phyloP scores from a whole-genome alignment of 768 basidiomycete species.

The Podaxis sp. region DNA sequence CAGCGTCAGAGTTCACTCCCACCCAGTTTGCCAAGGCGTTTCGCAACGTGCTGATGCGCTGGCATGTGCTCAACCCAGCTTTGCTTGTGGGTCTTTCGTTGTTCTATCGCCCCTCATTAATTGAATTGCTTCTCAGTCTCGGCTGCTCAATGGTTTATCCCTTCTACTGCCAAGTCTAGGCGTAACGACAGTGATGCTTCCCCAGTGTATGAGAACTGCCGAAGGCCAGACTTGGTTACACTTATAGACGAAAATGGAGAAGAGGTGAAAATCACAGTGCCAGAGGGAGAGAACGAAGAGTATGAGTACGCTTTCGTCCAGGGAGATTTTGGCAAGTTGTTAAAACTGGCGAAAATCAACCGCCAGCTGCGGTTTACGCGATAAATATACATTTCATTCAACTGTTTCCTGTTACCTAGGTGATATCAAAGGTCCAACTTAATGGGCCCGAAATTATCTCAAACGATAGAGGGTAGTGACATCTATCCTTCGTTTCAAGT shows the following conservation, averaged over 20 bases:
- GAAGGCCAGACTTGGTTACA: constrained; percentile 6
- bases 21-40: not conserved
- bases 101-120: not conserved
- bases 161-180: not conserved
- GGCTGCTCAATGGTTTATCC: not conserved
- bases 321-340: not conserved
- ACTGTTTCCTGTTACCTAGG: not conserved
- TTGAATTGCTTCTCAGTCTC: not conserved
- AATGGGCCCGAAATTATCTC: too few relatives aligned
- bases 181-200: not conserved
- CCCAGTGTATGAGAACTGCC: not conserved
- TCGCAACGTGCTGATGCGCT: not conserved
- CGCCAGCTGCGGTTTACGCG: not conserved
- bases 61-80: constrained; percentile 3
- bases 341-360: constrained; percentile 7
- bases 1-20: not conserved
- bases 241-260: not conserved
- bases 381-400: not conserved
- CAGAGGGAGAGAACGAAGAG: constrained; percentile 8
- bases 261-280: constrained; percentile 3
- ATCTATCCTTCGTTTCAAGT: too few relatives aligned
- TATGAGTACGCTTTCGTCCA: constrained; percentile 8
- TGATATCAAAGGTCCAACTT: not conserved
- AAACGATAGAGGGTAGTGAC: too few relatives aligned
- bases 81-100: constrained; percentile 4